Evolutionary conservation across 2,329 filamentous ascomycete genomes (phyloP).

Genomic region (Pseudogymnoascus sp.): DNA sequence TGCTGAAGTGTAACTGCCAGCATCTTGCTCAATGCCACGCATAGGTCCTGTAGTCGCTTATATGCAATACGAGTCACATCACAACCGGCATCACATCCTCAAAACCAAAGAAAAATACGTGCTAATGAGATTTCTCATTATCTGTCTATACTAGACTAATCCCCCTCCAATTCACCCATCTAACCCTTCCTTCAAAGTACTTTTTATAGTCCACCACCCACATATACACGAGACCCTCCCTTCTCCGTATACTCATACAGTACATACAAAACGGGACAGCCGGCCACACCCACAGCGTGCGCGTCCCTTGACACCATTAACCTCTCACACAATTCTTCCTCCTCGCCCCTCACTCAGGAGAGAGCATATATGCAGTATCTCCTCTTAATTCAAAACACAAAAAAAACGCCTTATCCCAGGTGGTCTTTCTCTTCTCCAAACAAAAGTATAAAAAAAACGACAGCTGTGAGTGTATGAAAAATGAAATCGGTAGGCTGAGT

Average conservation of each 20-base stretch:
- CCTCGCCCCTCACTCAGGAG: neutral
- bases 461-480: too few relatives aligned
- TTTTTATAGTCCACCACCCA: neutral
- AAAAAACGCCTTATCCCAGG: neutral
- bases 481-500: neutral
- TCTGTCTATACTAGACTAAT: neutral
- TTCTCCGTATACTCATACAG: constrained; percentile 1
- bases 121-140: neutral
- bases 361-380: neutral
- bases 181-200: neutral
- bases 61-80: neutral
- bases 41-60: neutral
- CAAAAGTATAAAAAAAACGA: neutral
- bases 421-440: neutral
- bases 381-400: too few relatives aligned
- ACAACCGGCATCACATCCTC: neutral
- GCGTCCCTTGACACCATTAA: neutral
- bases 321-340: neutral
- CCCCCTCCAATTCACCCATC: neutral
- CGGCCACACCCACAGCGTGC: neutral
- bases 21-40: neutral
- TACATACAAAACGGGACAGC: neutral
- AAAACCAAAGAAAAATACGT: neutral
- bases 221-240: neutral
- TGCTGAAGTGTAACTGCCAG: neutral